Evolutionary conservation across 164 flowering plant genomes (phyloP), one percentile per base, ranked within the genome.

Genomic region (Sextonia rubra): DNA sequence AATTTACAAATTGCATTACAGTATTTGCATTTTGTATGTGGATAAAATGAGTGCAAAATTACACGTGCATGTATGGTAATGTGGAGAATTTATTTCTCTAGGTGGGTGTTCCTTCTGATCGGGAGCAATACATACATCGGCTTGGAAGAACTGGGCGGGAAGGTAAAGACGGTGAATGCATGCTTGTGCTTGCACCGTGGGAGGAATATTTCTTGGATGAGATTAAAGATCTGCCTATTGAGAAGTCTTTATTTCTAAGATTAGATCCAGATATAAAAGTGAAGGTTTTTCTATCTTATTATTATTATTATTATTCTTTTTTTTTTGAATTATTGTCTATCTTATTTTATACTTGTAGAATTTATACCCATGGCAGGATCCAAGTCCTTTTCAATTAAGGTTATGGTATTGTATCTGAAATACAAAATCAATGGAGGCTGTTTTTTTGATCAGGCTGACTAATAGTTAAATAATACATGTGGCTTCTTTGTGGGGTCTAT

Each of bases 61-160:
- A 52, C 58, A 52, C 7, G 7, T 52, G 23, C n/a, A 14, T 7
- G 29, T 49, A 29, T 29, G 47, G 25, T 76, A 55, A 72, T 30
- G 25, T 65, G 3, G 56, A 49, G 52, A 48, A 15, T 64, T 74
- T 69, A 61, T 55, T 29, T 67, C 47, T 25, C 11, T 18, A 96
- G 99, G 87, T 93, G 58, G 98, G 98, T 18, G 75, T 92, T 68
- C 98, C 98, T 48, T 62, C 84, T 66, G 95, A 89, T 61, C 81
- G 97, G 47, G 97, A 90, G 62, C 95, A 93, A 15, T 96, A 93
- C 77, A 92, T 96, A 74, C 97, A 91, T 77, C 91, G 97, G 23
- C 89, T 92, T 80, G 99, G 98, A 78, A 85, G 99, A 80, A 93
- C 96, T 14, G 98, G 97, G 58, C 87, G 97, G 65, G 91, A 85